phyloP scores from a whole-genome alignment of 768 basidiomycete species.

The Pleurotus citrinopileatus region DNA sequence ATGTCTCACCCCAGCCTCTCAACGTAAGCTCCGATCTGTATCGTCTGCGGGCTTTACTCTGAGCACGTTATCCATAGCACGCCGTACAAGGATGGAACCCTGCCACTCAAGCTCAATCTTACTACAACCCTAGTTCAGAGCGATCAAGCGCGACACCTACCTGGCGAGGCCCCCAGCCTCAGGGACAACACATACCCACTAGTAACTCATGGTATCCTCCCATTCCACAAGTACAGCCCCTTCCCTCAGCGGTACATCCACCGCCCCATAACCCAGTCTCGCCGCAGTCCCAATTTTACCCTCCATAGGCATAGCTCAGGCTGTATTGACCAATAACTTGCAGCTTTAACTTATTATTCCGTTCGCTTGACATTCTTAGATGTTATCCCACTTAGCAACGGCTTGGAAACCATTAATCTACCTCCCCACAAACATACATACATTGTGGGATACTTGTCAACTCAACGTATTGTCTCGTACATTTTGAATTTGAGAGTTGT shows the following conservation, averaged over 20 bases:
- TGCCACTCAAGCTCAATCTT: constrained; percentile 17
- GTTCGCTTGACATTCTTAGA: constrained; percentile 5
- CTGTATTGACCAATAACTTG: neutral
- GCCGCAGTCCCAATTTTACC: constrained; percentile 27
- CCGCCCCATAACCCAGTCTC: constrained; percentile 19
- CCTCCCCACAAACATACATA: neutral
- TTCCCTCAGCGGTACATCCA: constrained; percentile 11
- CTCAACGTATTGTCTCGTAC: constrained; percentile 75
- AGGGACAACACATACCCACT: constrained; percentile 4
- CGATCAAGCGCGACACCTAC: neutral
- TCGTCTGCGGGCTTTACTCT: no score
- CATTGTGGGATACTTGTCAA: neutral
- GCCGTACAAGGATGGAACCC: constrained; percentile 19
- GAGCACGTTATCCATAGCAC: neutral
- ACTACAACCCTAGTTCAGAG: constrained; percentile 15
- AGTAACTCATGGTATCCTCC: constrained; percentile 7
- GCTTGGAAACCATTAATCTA: neutral
- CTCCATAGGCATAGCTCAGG: constrained; percentile 22
- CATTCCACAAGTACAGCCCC: neutral
- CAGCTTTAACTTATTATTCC: constrained; percentile 4
- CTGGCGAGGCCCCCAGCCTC: neutral
- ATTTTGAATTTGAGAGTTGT: constrained; percentile 62
- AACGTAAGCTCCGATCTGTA: constrained; percentile 15
- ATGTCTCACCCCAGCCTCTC: constrained; percentile 9
- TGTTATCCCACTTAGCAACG: neutral